Conservation (phyloP, 768 basidiomycete genomes). For the Imleria badia region DNA sequence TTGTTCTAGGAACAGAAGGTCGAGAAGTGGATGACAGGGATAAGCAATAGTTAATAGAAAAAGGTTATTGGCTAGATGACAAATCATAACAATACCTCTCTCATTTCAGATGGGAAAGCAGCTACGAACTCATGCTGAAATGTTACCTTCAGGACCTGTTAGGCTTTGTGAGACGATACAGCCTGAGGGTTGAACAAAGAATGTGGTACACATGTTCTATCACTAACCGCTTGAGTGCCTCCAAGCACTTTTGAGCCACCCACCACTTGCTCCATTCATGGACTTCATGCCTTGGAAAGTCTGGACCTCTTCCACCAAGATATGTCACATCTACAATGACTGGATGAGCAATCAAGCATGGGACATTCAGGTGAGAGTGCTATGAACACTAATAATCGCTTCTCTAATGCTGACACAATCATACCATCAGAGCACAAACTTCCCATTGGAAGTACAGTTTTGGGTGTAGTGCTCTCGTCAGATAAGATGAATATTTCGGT, state of each 20-base stretch:
- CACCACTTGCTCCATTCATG: background rate
- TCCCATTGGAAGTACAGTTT: background rate
- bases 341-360: background rate
- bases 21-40: no score
- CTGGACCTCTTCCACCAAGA: background rate
- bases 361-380: background rate
- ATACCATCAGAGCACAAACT: background rate
- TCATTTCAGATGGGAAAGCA: background rate
- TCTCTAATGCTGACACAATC: no score
- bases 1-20: no score
- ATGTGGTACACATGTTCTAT: background rate
- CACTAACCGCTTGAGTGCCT: background rate
- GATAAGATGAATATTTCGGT: background rate
- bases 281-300: background rate
- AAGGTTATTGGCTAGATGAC: no score
- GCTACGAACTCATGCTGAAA: background rate
- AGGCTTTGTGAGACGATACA: background rate
- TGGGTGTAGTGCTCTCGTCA: background rate
- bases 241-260: background rate
- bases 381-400: no score
- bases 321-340: background rate
- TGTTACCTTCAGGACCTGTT: background rate
- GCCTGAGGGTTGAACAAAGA: background rate
- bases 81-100: background rate
- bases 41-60: no score